Evolutionary conservation across 2,329 filamentous ascomycete species (phyloP), one percentile per base, ranked within the genome.

Genomic region (Epichloe sp.): DNA sequence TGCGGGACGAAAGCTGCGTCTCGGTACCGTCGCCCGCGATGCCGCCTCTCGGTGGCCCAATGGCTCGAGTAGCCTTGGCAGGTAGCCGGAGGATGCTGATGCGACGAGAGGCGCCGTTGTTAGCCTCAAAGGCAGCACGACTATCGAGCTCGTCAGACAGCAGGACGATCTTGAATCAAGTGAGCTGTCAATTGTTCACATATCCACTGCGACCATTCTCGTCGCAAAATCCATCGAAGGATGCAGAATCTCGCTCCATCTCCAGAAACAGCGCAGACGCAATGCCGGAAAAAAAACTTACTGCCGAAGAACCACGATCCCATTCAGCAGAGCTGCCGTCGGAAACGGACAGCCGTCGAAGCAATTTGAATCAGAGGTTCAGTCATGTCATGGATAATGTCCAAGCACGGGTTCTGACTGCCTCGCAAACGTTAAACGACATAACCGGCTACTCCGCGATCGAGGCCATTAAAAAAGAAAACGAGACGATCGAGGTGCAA

Each of bases 401-500:
- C 19, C 88, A 97, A 63, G 80, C 84, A 35, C 89, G 91, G 59
- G 77, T 94, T 44, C 85, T 95, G 56, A 78, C 85, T 48, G 90
- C 90, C 4, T 88, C 88, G 2, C 87, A 93, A 64, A 85, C 86
- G 53, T 79, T 98, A 68, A 98, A 96, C 68, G 88, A 90, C 61
- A 80, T 96, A 50, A 98, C 93, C 2, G 93, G 93, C 57, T 98
- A 97, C 72, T 86, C 86, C 1, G 82, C 85, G 43, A 97, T 98
- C 65, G 90, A 96, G 66, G 73, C 79, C 23, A 79, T 98, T 58
- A 94, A 95, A 65, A 73, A 73, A 10, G 80, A 86, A 53, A 97
- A 97, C 66, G 76, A 82, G 15, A 66, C 70, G 21, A 85, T 83
- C 53, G 86, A 87, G 62, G 56, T 65, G 10, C 72, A 72, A 40